Conservation (phyloP, 768 basidiomycete genomes). For the Stropharia rugosoannulata region DNA sequence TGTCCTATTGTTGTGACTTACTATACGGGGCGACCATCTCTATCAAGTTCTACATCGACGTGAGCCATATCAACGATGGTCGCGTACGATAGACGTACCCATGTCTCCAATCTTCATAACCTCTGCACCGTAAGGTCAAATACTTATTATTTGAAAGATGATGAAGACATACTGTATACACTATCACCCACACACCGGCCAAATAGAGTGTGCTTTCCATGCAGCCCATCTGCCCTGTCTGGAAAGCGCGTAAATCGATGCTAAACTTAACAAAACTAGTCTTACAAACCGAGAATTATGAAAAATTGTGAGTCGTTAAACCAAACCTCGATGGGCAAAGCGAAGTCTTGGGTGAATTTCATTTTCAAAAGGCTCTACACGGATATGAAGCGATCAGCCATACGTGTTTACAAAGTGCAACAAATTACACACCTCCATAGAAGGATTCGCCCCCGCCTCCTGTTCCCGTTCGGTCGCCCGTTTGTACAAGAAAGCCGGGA, state of each 20-base stretch:
- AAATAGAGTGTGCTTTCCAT: constrained; percentile 94
- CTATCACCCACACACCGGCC: constrained; percentile 90
- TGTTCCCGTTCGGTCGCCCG: constrained; percentile 90
- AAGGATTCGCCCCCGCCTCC: constrained; percentile 94
- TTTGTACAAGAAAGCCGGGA: constrained; percentile 93
- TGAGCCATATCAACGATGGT: neutral
- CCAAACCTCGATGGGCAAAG: constrained; percentile 85
- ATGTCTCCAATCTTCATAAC: constrained; percentile 89
- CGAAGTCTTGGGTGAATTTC: constrained; percentile 92
- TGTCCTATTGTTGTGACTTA: constrained; percentile 32
- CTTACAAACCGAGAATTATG: constrained; percentile 76
- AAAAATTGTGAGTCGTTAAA: constrained; percentile 97
- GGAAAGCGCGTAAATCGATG: neutral
- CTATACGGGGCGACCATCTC: constrained; percentile 80
- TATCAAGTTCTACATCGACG: constrained; percentile 57
- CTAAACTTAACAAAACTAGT: too few species aligned
- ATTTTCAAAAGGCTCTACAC: constrained; percentile 85
- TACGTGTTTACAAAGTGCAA: neutral
- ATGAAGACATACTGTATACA: constrained; percentile 68
- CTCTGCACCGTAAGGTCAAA: constrained; percentile 45
- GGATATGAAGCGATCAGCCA: neutral
- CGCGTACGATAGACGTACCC: constrained; percentile 46
- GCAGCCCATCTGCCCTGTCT: constrained; percentile 91
- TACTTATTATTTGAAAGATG: neutral
- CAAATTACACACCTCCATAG: constrained; percentile 68